Percentiles rank a stretch among this genome's conserved stretches.
These are phyloP conservation scores for Yamadazyma phyllophila DNA, from an alignment of 805 yeast genomes.

Conservation along the genomic window DNA sequence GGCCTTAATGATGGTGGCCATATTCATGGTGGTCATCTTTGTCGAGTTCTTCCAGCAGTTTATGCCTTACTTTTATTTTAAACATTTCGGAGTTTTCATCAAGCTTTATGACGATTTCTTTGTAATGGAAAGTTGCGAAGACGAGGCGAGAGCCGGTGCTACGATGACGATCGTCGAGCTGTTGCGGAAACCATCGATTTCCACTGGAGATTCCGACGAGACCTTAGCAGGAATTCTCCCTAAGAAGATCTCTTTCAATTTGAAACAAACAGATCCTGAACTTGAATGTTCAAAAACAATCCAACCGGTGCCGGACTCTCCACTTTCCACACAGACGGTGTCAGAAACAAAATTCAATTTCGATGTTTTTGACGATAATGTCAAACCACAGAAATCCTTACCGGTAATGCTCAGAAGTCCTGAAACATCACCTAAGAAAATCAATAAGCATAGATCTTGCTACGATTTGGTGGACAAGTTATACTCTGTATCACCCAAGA, in stretches of 20 bases:
- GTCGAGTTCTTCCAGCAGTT: constrained; percentile 6
- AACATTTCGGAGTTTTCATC: constrained; percentile 7
- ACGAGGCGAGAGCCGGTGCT: constrained; percentile 10
- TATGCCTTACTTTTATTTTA: constrained; percentile 10
- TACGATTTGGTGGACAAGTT: constrained; percentile 31
- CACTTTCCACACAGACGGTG: neutral
- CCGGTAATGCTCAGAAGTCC: constrained; percentile 5
- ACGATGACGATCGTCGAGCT: constrained; percentile 7
- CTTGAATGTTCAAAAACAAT: neutral
- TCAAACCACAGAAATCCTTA: constrained; percentile 5
- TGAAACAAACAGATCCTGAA: neutral
- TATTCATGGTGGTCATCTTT: constrained; percentile 3
- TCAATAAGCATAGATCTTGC: constrained; percentile 19
- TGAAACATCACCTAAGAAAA: constrained; percentile 1
- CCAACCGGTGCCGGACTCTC: neutral
- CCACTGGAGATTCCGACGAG: constrained; percentile 3
- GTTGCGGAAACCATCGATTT: constrained; percentile 6
- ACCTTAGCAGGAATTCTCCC: constrained; percentile 14
- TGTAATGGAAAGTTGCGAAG: constrained; percentile 8
- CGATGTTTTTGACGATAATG: constrained; percentile 2
- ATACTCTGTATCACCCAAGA: constrained; percentile 41
- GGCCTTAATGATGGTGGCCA: constrained; percentile 4
- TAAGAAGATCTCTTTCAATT: constrained; percentile 7
- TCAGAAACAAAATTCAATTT: constrained; percentile 1
- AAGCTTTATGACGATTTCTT: constrained; percentile 12